phyloP scores from a whole-genome alignment of 805 yeast genomes.

The Candida yuanshanica region DNA sequence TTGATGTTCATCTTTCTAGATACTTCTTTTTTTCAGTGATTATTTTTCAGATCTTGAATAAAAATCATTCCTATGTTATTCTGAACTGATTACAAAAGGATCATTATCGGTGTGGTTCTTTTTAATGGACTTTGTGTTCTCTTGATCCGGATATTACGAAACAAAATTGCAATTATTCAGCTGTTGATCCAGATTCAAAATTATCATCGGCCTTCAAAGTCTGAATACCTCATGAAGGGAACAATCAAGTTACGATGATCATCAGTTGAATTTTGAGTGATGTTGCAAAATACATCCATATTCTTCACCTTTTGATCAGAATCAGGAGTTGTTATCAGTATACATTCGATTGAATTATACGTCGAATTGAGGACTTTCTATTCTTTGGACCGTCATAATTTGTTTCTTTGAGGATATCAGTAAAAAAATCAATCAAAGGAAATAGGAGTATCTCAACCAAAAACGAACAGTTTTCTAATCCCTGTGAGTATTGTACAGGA shows the following conservation, averaged over 20 bases:
- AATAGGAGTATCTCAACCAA: slow-evolving; percentile 10
- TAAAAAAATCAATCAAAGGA: neutral
- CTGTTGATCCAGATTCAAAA: neutral
- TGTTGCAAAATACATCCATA: neutral
- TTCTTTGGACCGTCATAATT: neutral
- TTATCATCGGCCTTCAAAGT: neutral
- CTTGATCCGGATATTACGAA: too few relatives aligned
- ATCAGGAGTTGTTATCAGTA: slow-evolving; percentile 20
- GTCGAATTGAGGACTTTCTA: slow-evolving; percentile 15
- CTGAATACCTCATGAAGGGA: slow-evolving; percentile 16
- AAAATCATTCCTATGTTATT: slow-evolving; percentile 16
- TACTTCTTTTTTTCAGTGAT: slow-evolving; percentile 14
- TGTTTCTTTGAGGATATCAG: neutral
- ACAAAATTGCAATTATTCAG: neutral
- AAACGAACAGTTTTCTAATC: slow-evolving; percentile 6
- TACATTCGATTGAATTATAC: slow-evolving; percentile 11
- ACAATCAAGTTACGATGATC: slow-evolving; percentile 8
- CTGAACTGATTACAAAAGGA: slow-evolving; percentile 19
- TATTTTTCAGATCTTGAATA: slow-evolving; percentile 16
- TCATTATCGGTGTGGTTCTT: too few relatives aligned
- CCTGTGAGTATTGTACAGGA: slow-evolving; percentile 5
- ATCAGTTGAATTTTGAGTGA: neutral
- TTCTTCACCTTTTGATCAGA: neutral
- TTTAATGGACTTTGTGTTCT: too few relatives aligned
- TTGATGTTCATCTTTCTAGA: slow-evolving; percentile 1